A percentile compares a stretch with the other conserved stretches of the same genome.
phyloP scores from a whole-genome alignment of 1,284 basidiomycete species.

The Trichosporon sp. region DNA sequence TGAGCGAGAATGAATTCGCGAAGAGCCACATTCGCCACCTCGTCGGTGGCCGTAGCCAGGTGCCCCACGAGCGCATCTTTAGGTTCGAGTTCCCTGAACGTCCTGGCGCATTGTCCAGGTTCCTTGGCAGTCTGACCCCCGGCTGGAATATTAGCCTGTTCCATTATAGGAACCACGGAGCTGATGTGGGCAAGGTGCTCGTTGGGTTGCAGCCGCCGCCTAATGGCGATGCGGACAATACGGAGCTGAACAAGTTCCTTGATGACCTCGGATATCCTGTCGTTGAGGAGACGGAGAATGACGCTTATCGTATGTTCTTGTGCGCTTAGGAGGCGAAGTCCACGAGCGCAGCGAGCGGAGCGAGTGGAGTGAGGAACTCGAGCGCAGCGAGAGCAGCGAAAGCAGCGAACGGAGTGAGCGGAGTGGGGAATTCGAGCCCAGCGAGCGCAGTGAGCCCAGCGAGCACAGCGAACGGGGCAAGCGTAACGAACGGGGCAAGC shows the following conservation, averaged over 20 bases:
- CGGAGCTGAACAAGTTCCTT: constrained; percentile 67
- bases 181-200: constrained; percentile 83
- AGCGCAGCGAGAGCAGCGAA: too few relatives aligned
- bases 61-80: constrained; percentile 82
- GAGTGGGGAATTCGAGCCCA: too few relatives aligned
- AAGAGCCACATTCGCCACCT: constrained; percentile 93
- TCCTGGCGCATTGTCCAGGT: constrained; percentile 83
- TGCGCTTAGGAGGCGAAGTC: constrained; percentile 10
- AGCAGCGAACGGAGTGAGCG: too few relatives aligned
- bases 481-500: too few relatives aligned
- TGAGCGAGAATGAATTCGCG: constrained; percentile 91
- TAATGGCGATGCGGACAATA: constrained; percentile 52
- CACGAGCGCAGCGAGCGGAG: not conserved
- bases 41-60: constrained; percentile 74
- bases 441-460: too few relatives aligned
- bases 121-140: constrained; percentile 71
- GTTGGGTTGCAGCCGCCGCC: constrained; percentile 88
- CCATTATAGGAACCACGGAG: constrained; percentile 96
- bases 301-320: constrained; percentile 74
- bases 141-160: constrained; percentile 95
- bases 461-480: too few relatives aligned
- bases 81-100: constrained; percentile 97
- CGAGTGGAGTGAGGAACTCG: not conserved
- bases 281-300: constrained; percentile 89
- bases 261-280: constrained; percentile 74